Evolutionary conservation across 2,329 filamentous ascomycete species (phyloP).

Genomic region (Calonectria hongkongensis): DNA sequence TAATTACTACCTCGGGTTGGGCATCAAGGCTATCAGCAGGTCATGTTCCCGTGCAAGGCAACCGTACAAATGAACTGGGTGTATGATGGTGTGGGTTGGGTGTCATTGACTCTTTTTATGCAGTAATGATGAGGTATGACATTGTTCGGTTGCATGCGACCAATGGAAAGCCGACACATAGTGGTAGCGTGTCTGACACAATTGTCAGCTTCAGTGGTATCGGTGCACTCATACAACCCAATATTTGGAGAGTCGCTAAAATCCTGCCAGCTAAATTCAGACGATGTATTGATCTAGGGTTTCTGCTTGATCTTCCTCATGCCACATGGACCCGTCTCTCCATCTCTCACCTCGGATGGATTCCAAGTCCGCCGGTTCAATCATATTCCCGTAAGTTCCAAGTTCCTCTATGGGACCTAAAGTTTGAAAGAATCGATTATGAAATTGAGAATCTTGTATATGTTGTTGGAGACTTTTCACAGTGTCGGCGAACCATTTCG

Average conservation of each 20-base stretch:
- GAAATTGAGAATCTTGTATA: not conserved
- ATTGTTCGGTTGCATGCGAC: not conserved
- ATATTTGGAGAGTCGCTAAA: too few relatives aligned
- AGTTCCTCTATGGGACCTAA: not conserved
- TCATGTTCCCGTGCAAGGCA: not conserved
- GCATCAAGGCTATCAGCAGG: not conserved
- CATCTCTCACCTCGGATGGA: not conserved
- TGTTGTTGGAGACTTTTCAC: not conserved
- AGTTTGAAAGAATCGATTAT: not conserved
- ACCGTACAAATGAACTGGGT: not conserved
- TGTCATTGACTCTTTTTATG: not conserved
- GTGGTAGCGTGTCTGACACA: not conserved
- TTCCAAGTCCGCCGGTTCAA: not conserved
- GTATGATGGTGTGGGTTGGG: not conserved
- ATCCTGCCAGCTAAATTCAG: not conserved
- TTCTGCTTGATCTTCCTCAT: not conserved
- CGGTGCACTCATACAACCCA: not conserved
- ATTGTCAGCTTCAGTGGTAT: not conserved
- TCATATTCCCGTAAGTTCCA: not conserved
- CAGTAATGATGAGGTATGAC: not conserved
- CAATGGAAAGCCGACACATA: slow-evolving; percentile 6
- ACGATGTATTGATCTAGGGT: not conserved
- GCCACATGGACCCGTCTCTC: not conserved
- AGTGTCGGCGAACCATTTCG: not conserved
- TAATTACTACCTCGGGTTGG: not conserved